Percentiles rank a stretch among this genome's conserved stretches.
phyloP scores from a whole-genome alignment of 1,139 yeast genomes.

The Pichia sp. region DNA sequence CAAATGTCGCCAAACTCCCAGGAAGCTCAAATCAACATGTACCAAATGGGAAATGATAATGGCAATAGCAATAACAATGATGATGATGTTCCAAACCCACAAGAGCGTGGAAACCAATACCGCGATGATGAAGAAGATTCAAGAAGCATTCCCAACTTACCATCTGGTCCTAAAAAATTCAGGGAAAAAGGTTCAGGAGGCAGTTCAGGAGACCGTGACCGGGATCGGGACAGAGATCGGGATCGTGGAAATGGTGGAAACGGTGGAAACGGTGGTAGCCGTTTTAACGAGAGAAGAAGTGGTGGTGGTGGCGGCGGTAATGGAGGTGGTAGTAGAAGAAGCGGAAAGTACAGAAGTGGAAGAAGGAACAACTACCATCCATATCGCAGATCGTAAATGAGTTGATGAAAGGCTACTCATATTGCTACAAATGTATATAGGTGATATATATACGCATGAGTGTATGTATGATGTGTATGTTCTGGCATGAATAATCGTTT shows the following conservation, averaged over 20 bases:
- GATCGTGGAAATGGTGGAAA: constrained; percentile 8
- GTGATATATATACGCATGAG: neutral
- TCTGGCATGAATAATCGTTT: too few species aligned
- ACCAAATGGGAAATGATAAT: constrained; percentile 19
- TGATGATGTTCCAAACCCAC: constrained; percentile 34
- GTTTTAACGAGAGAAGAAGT: constrained; percentile 28
- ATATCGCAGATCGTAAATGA: constrained; percentile 20
- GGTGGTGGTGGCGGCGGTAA: constrained; percentile 27
- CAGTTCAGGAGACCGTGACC: constrained; percentile 17
- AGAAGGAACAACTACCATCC: constrained; percentile 35
- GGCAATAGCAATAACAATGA: constrained; percentile 27
- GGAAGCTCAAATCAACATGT: constrained; percentile 21
- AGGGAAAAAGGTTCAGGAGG: constrained; percentile 23
- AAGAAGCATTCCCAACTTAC: constrained; percentile 21
- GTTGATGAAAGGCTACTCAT: neutral
- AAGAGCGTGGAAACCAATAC: constrained; percentile 21
- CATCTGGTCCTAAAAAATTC: constrained; percentile 32
- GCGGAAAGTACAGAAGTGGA: constrained; percentile 26
- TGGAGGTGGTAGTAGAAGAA: constrained; percentile 29
- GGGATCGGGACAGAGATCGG: constrained; percentile 12
- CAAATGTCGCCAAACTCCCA: constrained; percentile 17
- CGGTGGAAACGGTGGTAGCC: constrained; percentile 20
- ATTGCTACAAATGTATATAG: neutral
- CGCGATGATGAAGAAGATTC: constrained; percentile 15
- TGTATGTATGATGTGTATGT: neutral